Percentiles rank a stretch among this genome's conserved stretches.
These are phyloP conservation scores for Hirsutella minnesotensis DNA, from an alignment of 2,329 filamentous ascomycete genomes.

Conservation along the genomic window DNA sequence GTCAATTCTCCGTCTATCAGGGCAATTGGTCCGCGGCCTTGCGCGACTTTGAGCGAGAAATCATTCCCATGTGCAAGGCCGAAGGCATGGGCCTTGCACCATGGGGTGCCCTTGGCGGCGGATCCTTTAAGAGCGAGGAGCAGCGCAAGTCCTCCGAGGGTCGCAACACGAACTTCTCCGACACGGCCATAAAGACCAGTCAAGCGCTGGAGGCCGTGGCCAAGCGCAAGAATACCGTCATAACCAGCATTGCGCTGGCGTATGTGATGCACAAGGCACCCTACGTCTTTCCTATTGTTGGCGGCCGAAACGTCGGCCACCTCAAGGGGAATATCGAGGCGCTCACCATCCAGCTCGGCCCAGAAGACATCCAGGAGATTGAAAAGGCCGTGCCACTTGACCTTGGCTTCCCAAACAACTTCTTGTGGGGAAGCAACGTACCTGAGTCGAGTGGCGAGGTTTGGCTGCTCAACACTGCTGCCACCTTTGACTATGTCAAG, in stretches of 20 bases:
- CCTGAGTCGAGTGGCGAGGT: constrained; percentile 27
- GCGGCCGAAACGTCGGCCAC: constrained; percentile 57
- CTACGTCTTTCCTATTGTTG: constrained; percentile 63
- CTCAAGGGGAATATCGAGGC: constrained; percentile 60
- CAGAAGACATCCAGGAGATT: constrained; percentile 54
- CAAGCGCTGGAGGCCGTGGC: constrained; percentile 37
- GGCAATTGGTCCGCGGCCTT: constrained; percentile 27
- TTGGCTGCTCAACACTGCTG: constrained; percentile 33
- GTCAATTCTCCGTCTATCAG: constrained; percentile 48
- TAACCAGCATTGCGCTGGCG: constrained; percentile 48
- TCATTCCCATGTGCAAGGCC: constrained; percentile 29
- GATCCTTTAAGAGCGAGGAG: constrained; percentile 30
- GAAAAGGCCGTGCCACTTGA: constrained; percentile 52
- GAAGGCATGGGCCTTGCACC: constrained; percentile 42
- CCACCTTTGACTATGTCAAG: constrained; percentile 37
- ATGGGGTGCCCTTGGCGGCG: constrained; percentile 44
- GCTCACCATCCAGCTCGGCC: constrained; percentile 44
- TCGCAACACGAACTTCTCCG: constrained; percentile 27
- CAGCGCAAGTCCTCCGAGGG: constrained; percentile 22
- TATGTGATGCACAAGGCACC: constrained; percentile 63
- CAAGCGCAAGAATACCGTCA: constrained; percentile 25
- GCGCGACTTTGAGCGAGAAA: constrained; percentile 29
- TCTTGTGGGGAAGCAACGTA: constrained; percentile 34
- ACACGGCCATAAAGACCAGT: constrained; percentile 40
- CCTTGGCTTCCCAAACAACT: constrained; percentile 52